Conservation (phyloP, 106 monocot species). For the Allium fistulosum region DNA sequence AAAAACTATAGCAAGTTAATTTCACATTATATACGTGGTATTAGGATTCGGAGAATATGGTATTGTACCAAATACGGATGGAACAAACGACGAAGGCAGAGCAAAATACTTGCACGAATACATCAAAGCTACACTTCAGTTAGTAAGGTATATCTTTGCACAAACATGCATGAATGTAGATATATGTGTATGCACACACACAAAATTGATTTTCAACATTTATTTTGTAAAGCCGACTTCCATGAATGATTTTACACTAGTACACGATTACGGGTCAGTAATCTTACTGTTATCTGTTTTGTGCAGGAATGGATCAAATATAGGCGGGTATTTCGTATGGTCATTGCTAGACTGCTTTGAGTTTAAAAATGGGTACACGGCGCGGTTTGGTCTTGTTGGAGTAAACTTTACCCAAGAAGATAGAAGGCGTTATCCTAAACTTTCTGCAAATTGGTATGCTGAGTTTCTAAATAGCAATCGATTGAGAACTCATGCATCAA, state of each 20-base stretch:
- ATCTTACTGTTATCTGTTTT: neutral
- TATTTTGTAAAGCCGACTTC: neutral
- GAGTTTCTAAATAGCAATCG: constrained; percentile 12
- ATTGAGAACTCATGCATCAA: neutral
- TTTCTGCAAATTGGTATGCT: constrained; percentile 34
- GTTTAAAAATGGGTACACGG: constrained; percentile 19
- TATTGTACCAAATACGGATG: neutral
- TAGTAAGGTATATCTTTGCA: constrained; percentile 18
- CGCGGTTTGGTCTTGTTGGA: constrained; percentile 25
- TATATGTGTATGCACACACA: neutral
- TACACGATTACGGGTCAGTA: neutral
- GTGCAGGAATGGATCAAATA: constrained; percentile 60
- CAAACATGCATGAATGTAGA: neutral
- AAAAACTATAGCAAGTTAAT: neutral
- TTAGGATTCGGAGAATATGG: constrained; percentile 12
- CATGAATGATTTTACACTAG: too few relatives aligned
- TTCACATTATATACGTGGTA: neutral
- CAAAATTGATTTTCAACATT: neutral
- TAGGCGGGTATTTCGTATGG: constrained; percentile 60
- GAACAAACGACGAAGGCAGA: constrained; percentile 11
- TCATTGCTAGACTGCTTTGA: constrained; percentile 53
- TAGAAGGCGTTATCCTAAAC: constrained; percentile 21
- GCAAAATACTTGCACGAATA: constrained; percentile 19
- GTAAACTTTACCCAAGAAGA: constrained; percentile 29
- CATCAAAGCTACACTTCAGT: constrained; percentile 13